phyloP scores from a whole-genome alignment of 345 rosid genomes.

The Lepidium africanum region DNA sequence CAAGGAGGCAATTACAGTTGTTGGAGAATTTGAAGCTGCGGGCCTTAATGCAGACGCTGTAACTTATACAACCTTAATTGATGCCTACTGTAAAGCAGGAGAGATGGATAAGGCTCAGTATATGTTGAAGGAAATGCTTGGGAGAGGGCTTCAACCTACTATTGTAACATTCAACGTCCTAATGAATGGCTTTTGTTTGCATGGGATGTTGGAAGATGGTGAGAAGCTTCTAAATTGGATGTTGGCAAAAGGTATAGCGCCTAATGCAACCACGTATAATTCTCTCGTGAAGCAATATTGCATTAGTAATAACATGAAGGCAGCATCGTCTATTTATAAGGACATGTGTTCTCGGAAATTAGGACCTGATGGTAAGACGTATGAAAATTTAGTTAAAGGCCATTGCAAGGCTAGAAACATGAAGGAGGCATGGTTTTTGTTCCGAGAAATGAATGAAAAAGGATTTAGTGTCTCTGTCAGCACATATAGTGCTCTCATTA shows the following conservation, averaged over 20 bases:
- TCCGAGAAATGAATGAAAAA: slow-evolving; percentile 54
- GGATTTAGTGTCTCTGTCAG: slow-evolving; percentile 47
- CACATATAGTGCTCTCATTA: slow-evolving; percentile 66
- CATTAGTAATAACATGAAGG: slow-evolving; percentile 45
- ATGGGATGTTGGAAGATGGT: slow-evolving; percentile 78
- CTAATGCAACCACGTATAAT: slow-evolving; percentile 75
- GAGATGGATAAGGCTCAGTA: slow-evolving; percentile 63
- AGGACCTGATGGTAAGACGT: slow-evolving; percentile 65
- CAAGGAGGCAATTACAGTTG: slow-evolving; percentile 54
- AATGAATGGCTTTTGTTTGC: slow-evolving; percentile 79
- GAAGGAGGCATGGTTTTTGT: slow-evolving; percentile 93
- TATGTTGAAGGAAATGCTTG: slow-evolving; percentile 67
- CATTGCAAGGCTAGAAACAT: slow-evolving; percentile 97
- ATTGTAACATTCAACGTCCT: slow-evolving; percentile 79
- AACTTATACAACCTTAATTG: slow-evolving; percentile 83
- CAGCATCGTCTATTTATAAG: slow-evolving; percentile 42
- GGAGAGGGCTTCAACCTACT: slow-evolving; percentile 61
- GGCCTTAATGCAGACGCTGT: slow-evolving; percentile 56
- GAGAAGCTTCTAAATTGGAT: slow-evolving; percentile 79
- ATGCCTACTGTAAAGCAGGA: slow-evolving; percentile 68
- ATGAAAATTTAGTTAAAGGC: slow-evolving; percentile 71
- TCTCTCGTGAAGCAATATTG: slow-evolving; percentile 75
- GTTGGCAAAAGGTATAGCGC: slow-evolving; percentile 68
- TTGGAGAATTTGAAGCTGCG: slow-evolving; percentile 61
- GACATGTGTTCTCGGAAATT: slow-evolving; percentile 59